Evolutionary conservation across 805 yeast genomes (phyloP).

Genomic region (Cyberlindnera maclurae): DNA sequence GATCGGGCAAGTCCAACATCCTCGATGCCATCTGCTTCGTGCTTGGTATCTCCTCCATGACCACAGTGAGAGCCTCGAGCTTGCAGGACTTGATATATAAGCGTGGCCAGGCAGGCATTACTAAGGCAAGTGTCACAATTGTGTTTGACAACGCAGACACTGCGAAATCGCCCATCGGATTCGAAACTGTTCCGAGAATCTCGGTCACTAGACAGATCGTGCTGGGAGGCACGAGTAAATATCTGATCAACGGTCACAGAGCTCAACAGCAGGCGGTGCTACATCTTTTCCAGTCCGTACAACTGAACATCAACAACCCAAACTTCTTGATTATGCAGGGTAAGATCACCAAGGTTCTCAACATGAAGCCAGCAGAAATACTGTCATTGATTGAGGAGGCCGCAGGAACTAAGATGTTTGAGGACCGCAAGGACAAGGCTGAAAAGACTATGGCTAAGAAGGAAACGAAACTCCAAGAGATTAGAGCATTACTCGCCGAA

Average conservation of each 20-base stretch:
- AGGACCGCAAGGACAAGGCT: slow-evolving; percentile 87
- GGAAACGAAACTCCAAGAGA: slow-evolving; percentile 76
- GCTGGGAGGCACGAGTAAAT: slow-evolving; percentile 88
- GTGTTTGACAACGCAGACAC: slow-evolving; percentile 85
- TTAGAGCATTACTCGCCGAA: slow-evolving; percentile 62
- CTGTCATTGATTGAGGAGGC: slow-evolving; percentile 93
- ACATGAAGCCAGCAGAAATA: slow-evolving; percentile 91
- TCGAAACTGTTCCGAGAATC: slow-evolving; percentile 67
- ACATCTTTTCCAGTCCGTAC: slow-evolving; percentile 88
- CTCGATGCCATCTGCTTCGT: slow-evolving; percentile 97
- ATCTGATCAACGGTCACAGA: slow-evolving; percentile 89
- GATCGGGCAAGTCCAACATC: slow-evolving; percentile 95
- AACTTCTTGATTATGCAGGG: slow-evolving; percentile 98
- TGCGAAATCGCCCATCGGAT: slow-evolving; percentile 78
- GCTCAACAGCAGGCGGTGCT: slow-evolving; percentile 93
- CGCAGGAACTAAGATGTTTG: slow-evolving; percentile 94
- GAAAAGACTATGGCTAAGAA: slow-evolving; percentile 87
- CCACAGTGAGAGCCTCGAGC: slow-evolving; percentile 91
- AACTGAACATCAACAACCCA: slow-evolving; percentile 92
- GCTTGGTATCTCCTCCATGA: slow-evolving; percentile 90
- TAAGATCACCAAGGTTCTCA: slow-evolving; percentile 91
- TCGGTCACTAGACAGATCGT: slow-evolving; percentile 89
- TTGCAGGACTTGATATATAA: slow-evolving; percentile 92
- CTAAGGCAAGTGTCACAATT: slow-evolving; percentile 93
- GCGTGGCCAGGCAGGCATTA: slow-evolving; percentile 97